Evolutionary conservation across 2,329 filamentous ascomycete genomes (phyloP).

Genomic region (Leptographium galeiforme): DNA sequence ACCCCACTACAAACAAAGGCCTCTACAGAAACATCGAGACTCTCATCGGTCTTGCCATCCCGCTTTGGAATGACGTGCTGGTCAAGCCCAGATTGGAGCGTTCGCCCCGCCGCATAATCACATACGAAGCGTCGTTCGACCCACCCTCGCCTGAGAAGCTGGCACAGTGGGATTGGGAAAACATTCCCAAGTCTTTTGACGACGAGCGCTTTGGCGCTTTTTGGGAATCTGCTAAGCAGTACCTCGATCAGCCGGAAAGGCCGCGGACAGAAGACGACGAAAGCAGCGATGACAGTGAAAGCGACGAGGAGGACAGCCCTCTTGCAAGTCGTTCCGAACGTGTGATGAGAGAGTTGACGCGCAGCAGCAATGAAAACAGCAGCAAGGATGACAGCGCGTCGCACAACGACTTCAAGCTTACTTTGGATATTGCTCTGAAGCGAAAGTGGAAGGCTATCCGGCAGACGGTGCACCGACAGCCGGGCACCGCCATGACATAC

Average conservation of each 20-base stretch:
- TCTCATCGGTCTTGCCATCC: constrained; percentile 22
- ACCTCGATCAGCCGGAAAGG: neutral
- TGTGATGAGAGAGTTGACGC: no score
- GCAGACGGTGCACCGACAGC: constrained; percentile 8
- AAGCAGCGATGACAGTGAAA: neutral
- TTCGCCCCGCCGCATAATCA: neutral
- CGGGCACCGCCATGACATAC: constrained; percentile 7
- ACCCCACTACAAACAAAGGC: constrained; percentile 18
- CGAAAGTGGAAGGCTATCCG: constrained; percentile 2
- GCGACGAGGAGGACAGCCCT: constrained; percentile 10
- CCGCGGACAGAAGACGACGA: neutral
- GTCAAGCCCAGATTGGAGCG: neutral
- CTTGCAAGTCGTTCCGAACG: no score
- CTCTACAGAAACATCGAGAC: constrained; percentile 22
- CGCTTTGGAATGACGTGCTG: constrained; percentile 24
- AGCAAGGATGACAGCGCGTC: no score
- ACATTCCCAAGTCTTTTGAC: neutral
- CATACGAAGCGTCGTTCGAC: neutral
- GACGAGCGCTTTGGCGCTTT: neutral
- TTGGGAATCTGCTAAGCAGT: neutral
- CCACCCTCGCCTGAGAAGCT: neutral
- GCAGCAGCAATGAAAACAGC: no score
- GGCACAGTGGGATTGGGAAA: neutral
- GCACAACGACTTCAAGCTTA: no score
- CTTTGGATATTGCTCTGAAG: neutral